These are phyloP conservation scores for Atkinsonella hypoxylon DNA, from an alignment of 2,329 filamentous ascomycete species.

Conservation along the genomic window DNA sequence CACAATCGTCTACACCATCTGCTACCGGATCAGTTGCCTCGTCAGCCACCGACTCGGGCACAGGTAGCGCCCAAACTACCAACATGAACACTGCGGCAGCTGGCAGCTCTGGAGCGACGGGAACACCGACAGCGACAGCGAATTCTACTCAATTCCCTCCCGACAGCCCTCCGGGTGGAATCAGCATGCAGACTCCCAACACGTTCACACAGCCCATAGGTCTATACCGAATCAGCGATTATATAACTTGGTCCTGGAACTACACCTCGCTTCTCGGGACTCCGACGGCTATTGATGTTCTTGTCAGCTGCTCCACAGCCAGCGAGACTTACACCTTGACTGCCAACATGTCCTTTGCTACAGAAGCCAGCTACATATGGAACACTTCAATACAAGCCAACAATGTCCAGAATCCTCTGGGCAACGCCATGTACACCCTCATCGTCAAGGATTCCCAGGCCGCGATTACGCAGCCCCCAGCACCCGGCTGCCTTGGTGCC, in stretches of 20 bases:
- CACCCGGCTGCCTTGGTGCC: constrained; percentile 43
- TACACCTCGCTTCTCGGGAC: constrained; percentile 48
- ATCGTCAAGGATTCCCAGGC: constrained; percentile 48
- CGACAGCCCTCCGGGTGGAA: constrained; percentile 35
- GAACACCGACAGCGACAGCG: constrained; percentile 15
- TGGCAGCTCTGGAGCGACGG: constrained; percentile 11
- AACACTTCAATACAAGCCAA: constrained; percentile 41
- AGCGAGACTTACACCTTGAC: constrained; percentile 48
- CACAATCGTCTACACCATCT: not conserved
- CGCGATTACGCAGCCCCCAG: constrained; percentile 34
- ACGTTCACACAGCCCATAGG: constrained; percentile 30
- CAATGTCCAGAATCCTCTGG: constrained; percentile 32
- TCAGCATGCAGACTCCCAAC: constrained; percentile 41
- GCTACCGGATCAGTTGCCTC: constrained; percentile 7
- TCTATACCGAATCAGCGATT: constrained; percentile 49
- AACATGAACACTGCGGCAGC: constrained; percentile 30
- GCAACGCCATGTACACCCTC: constrained; percentile 46
- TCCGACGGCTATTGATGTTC: constrained; percentile 48
- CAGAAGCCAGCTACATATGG: constrained; percentile 42
- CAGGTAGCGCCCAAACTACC: constrained; percentile 17
- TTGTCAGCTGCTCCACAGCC: constrained; percentile 42
- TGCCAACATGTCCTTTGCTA: constrained; percentile 47
- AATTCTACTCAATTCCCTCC: constrained; percentile 31
- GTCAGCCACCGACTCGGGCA: not conserved
- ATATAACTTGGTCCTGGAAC: constrained; percentile 51